Evolutionary conservation across 1,284 basidiomycete species (phyloP).

Genomic region (Fomitopsis betulina): DNA sequence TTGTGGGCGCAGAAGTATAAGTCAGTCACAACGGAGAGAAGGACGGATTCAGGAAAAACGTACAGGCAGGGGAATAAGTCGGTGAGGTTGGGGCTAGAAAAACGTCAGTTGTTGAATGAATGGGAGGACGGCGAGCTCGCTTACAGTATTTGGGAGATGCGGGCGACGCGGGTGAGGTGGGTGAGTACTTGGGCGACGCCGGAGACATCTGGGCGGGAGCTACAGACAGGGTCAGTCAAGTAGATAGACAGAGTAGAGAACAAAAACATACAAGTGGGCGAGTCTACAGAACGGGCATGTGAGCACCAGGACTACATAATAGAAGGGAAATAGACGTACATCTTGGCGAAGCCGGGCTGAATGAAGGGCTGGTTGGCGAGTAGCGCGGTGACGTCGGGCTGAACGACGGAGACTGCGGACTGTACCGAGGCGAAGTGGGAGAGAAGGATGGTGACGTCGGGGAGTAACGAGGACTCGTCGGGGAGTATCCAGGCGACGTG

Average conservation of each 20-base stretch:
- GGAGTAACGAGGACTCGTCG: conserved; percentile 84
- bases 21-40: conserved; percentile 2
- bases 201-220: conserved; percentile 78
- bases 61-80: conserved; percentile 79
- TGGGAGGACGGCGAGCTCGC: conserved; percentile 24
- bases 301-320: conserved; percentile 21
- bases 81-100: conserved; percentile 73
- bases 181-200: conserved; percentile 82
- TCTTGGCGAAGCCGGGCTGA: conserved; percentile 81
- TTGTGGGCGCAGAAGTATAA: neutral
- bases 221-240: conserved; percentile 20
- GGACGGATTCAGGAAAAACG: conserved; percentile 29
- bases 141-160: conserved; percentile 85
- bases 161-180: conserved; percentile 79
- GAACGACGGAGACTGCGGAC: conserved; percentile 80
- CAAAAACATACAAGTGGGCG: conserved; percentile 61
- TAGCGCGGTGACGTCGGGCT: conserved; percentile 82
- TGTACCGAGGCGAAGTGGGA: conserved; percentile 80
- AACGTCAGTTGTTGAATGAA: conserved; percentile 1
- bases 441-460: conserved; percentile 86
- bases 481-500: conserved; percentile 83
- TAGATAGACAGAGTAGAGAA: neutral
- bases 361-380: conserved; percentile 82
- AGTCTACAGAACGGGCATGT: conserved; percentile 46
- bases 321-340: conserved; percentile 46